Conservation (phyloP, 208 protist species). For the Leishmania martiniquensis region DNA sequence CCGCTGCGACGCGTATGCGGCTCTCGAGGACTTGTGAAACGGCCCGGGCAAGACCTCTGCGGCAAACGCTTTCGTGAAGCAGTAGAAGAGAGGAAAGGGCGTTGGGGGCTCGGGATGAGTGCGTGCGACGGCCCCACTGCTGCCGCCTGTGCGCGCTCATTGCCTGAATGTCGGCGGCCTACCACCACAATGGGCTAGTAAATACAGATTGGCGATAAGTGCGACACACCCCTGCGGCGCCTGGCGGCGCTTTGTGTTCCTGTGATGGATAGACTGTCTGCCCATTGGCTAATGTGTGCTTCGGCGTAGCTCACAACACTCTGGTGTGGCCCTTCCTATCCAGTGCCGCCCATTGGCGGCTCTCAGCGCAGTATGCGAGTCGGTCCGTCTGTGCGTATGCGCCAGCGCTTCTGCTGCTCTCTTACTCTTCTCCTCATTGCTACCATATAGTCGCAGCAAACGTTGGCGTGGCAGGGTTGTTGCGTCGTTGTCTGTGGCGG, state of each 20-base stretch:
- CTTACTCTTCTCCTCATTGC: not conserved
- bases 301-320: not conserved
- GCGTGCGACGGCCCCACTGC: not conserved
- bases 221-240: not conserved
- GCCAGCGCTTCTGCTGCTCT: too few species aligned
- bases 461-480: not conserved
- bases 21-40: slow-evolving; percentile 31
- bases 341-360: not conserved
- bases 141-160: not conserved
- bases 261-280: not conserved
- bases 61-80: not conserved
- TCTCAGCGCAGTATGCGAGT: not conserved
- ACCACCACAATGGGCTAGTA: too few species aligned
- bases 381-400: not conserved
- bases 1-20: slow-evolving; percentile 28
- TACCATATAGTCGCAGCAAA: too few species aligned
- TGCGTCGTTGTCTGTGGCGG: too few species aligned
- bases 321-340: not conserved
- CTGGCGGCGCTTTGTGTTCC: not conserved
- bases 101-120: not conserved
- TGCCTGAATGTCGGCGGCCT: too few species aligned
- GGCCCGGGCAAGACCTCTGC: not conserved
- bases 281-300: not conserved
- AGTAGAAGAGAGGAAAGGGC: not conserved
- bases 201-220: not conserved